Percentiles rank a stretch among this genome's conserved stretches.
Conservation (phyloP, 768 basidiomycete species). For the Zangia roseola region DNA sequence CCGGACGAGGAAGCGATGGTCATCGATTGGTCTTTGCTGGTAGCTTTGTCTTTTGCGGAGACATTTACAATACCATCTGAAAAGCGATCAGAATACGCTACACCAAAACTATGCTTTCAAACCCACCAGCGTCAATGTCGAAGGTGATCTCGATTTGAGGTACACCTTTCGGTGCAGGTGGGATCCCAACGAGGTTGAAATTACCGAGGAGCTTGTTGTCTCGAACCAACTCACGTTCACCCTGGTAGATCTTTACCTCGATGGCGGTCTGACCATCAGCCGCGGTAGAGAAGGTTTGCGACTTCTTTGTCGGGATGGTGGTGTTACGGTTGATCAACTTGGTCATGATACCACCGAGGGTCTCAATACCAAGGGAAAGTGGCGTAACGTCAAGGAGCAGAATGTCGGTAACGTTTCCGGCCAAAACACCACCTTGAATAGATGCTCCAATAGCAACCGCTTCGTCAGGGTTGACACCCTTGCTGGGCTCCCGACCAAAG, state of each 20-base stretch:
- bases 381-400: constrained; percentile 95
- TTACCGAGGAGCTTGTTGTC: constrained; percentile 99
- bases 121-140: constrained; percentile 91
- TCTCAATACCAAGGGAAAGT: constrained; percentile 93
- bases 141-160: constrained; percentile 87
- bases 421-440: constrained; percentile 96
- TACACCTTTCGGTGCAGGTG: constrained; percentile 73
- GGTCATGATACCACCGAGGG: constrained; percentile 99
- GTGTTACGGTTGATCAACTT: constrained; percentile 98
- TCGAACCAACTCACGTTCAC: constrained; percentile 96
- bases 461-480: constrained; percentile 99
- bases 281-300: constrained; percentile 97
- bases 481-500: constrained; percentile 95
- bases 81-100: background rate
- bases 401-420: constrained; percentile 95
- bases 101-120: background rate
- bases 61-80: constrained; percentile 96
- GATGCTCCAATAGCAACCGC: constrained; percentile 98
- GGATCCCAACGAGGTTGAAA: constrained; percentile 99
- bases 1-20: constrained; percentile 98
- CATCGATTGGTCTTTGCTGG: constrained; percentile 89
- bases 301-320: constrained; percentile 99
- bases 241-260: constrained; percentile 99
- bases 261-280: constrained; percentile 99
- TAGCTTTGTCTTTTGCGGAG: constrained; percentile 92